Conservation (phyloP, 139 green algal species). For the Zygnema circumcarinatum region DNA sequence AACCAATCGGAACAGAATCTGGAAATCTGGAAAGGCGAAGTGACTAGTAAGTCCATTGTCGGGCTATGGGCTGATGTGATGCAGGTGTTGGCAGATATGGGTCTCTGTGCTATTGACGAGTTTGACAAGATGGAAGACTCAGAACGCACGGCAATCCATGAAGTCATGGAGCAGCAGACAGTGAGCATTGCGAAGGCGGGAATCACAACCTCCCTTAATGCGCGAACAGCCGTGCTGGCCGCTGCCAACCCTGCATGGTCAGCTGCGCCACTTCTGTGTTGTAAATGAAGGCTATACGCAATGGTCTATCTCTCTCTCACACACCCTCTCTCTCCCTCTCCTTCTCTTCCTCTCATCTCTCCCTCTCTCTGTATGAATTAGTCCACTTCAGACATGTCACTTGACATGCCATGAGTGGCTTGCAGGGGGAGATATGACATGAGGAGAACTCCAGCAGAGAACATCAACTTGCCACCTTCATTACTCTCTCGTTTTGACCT, state of each 20-base stretch:
- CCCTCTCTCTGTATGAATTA: no score
- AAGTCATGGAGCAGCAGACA: conserved; percentile 91
- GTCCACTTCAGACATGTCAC: no score
- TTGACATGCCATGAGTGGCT: neutral
- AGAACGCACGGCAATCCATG: conserved; percentile 97
- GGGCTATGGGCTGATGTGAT: no score
- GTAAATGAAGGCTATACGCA: neutral
- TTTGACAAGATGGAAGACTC: conserved; percentile 99
- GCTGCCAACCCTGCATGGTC: conserved; percentile 94
- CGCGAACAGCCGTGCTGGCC: conserved; percentile 92
- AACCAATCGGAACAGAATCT: no score
- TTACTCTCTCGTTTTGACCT: conserved; percentile 95
- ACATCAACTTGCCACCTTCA: conserved; percentile 96
- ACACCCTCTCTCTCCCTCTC: no score
- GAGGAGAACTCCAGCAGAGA: conserved; percentile 86
- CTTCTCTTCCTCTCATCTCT: neutral
- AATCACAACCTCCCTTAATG: conserved; percentile 99
- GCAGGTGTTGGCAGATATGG: conserved; percentile 96
- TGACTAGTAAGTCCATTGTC: no score
- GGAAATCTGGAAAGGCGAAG: no score
- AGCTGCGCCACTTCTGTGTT: neutral
- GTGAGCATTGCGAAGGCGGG: conserved; percentile 98
- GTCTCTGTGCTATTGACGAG: conserved; percentile 99
- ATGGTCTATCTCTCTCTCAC: neutral
- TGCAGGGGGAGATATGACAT: conserved; percentile 88